phyloP scores from a whole-genome alignment of 768 basidiomycete genomes.

The Neoboletus subvelutipes region DNA sequence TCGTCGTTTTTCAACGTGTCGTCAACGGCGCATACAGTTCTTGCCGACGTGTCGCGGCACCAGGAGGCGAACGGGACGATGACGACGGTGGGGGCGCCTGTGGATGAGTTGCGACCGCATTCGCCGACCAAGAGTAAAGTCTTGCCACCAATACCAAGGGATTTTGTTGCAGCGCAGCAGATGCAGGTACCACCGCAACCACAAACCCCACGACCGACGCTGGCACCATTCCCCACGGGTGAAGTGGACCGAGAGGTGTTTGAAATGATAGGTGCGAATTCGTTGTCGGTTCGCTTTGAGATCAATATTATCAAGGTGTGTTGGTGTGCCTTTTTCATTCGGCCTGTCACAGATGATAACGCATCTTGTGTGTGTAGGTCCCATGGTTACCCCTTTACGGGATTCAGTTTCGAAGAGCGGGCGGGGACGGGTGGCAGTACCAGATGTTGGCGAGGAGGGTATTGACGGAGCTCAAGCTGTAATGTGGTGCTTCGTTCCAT shows the following conservation, averaged over 20 bases:
- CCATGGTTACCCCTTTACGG: slow-evolving; percentile 93
- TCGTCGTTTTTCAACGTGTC: slow-evolving; percentile 87
- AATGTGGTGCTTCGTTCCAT: slow-evolving; percentile 21
- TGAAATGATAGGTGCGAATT: slow-evolving; percentile 72
- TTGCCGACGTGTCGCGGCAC: slow-evolving; percentile 36
- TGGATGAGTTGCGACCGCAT: slow-evolving; percentile 43
- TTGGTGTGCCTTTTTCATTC: neutral
- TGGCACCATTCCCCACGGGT: slow-evolving; percentile 60
- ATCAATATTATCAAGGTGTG: slow-evolving; percentile 95
- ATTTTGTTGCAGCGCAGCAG: slow-evolving; percentile 44
- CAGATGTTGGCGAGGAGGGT: slow-evolving; percentile 91
- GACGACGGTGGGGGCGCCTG: slow-evolving; percentile 18
- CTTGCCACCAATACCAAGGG: slow-evolving; percentile 79
- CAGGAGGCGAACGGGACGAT: slow-evolving; percentile 25
- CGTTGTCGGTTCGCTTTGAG: slow-evolving; percentile 90
- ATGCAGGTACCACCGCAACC: slow-evolving; percentile 9
- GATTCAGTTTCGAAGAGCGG: slow-evolving; percentile 88
- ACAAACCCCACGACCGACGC: slow-evolving; percentile 38
- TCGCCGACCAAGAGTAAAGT: slow-evolving; percentile 60
- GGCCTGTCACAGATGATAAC: neutral
- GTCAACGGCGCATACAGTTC: slow-evolving; percentile 46
- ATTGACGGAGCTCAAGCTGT: slow-evolving; percentile 85
- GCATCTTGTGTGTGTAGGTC: slow-evolving; percentile 49
- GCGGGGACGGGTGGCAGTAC: slow-evolving; percentile 96
- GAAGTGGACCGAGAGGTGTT: slow-evolving; percentile 68